Percentiles rank a stretch among this genome's conserved stretches.
phyloP scores from a whole-genome alignment of 1,284 basidiomycete genomes.

The Leccinum huronense region DNA sequence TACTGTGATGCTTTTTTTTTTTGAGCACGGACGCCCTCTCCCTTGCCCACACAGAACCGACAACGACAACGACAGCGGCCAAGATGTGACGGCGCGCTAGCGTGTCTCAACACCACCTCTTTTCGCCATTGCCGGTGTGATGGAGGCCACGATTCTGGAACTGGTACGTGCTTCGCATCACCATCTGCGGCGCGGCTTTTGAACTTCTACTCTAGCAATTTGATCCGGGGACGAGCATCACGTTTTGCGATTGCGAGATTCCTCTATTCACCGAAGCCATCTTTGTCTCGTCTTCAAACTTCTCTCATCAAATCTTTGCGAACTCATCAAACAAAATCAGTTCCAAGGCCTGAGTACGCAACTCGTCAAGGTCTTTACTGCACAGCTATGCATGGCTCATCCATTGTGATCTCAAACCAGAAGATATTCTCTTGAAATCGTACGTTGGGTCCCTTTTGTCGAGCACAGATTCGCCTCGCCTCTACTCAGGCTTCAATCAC shows the following conservation, averaged over 20 bases:
- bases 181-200: background rate
- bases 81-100: too few relatives aligned
- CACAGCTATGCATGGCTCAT: slow-evolving; percentile 95
- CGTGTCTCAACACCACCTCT: too few relatives aligned
- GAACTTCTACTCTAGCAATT: slow-evolving; percentile 56
- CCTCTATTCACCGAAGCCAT: slow-evolving; percentile 96
- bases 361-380: slow-evolving; percentile 97
- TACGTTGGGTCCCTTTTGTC: slow-evolving; percentile 41
- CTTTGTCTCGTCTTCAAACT: slow-evolving; percentile 98
- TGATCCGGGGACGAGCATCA: slow-evolving; percentile 97
- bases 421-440: slow-evolving; percentile 95
- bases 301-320: slow-evolving; percentile 96
- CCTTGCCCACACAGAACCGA: too few relatives aligned
- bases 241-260: slow-evolving; percentile 92
- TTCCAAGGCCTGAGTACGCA: slow-evolving; percentile 97
- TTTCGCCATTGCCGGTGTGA: too few relatives aligned
- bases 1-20: too few relatives aligned
- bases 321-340: slow-evolving; percentile 99
- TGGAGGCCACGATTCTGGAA: slow-evolving; percentile 98
- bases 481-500: slow-evolving; percentile 79
- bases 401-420: slow-evolving; percentile 97
- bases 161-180: slow-evolving; percentile 56
- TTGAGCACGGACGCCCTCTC: too few relatives aligned
- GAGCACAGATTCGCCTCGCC: slow-evolving; percentile 9
- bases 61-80: too few relatives aligned